These are phyloP conservation scores for Bacidia rubella DNA, from an alignment of 495 filamentous ascomycete species.

Conservation along the genomic window DNA sequence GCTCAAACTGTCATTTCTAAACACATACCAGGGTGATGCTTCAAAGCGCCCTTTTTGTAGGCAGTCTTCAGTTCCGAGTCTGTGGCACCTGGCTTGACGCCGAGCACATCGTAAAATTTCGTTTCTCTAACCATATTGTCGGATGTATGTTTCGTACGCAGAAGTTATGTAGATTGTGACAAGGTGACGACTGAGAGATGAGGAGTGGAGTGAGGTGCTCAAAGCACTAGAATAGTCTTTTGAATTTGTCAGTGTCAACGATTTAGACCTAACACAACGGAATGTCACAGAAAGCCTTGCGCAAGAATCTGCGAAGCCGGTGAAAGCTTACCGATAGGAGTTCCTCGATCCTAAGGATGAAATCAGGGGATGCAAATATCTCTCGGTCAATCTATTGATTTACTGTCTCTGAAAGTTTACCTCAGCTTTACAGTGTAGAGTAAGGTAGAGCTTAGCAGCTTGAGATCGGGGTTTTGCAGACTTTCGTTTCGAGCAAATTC, in stretches of 20 bases:
- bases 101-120: conserved; percentile 72
- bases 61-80: conserved; percentile 78
- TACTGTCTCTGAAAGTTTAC: too few relatives aligned
- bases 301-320: neutral
- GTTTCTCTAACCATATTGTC: conserved; percentile 80
- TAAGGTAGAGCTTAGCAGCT: neutral
- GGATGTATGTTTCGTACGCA: neutral
- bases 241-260: neutral
- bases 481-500: neutral
- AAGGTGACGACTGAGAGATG: neutral
- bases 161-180: conserved; percentile 6
- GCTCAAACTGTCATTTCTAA: conserved; percentile 1
- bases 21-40: conserved; percentile 73
- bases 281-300: neutral
- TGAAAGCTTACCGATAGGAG: neutral
- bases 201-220: neutral
- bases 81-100: conserved; percentile 56
- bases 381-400: too few relatives aligned
- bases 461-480: neutral
- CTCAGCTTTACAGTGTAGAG: too few relatives aligned
- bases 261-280: neutral
- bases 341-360: too few relatives aligned
- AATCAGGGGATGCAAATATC: too few relatives aligned
- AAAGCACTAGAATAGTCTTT: neutral
- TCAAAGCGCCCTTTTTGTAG: conserved; percentile 80